These are phyloP conservation scores for Podaxis sp. DNA, from an alignment of 768 basidiomycete genomes.

Conservation along the genomic window DNA sequence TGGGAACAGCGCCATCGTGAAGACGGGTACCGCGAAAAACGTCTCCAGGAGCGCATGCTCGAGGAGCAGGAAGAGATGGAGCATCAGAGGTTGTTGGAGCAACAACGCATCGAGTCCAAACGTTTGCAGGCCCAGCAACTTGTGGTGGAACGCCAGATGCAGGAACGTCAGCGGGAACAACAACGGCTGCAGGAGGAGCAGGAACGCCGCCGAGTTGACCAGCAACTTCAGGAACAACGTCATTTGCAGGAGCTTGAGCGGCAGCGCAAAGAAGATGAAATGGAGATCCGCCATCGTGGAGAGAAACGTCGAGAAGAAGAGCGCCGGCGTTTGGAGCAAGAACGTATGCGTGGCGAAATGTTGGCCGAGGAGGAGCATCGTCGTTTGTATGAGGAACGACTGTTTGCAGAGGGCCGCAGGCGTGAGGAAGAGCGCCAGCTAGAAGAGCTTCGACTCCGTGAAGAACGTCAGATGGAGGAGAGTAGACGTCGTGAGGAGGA, in stretches of 20 bases:
- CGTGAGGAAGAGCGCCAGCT: slow-evolving; percentile 7
- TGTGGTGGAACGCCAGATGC: slow-evolving; percentile 3
- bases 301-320: slow-evolving; percentile 6
- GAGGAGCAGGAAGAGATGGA: slow-evolving; percentile 13
- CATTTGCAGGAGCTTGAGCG: slow-evolving; percentile 9
- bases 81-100: slow-evolving; percentile 9
- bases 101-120: slow-evolving; percentile 7
- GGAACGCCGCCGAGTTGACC: slow-evolving; percentile 8
- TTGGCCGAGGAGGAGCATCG: slow-evolving; percentile 6
- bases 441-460: slow-evolving; percentile 6
- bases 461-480: slow-evolving; percentile 11
- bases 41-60: slow-evolving; percentile 9
- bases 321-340: slow-evolving; percentile 10
- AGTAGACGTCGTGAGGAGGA: slow-evolving; percentile 11
- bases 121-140: slow-evolving; percentile 12
- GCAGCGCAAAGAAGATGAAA: slow-evolving; percentile 7
- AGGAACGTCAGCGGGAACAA: slow-evolving; percentile 18
- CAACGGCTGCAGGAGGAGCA: slow-evolving; percentile 16
- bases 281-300: neutral
- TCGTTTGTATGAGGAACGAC: slow-evolving; percentile 11
- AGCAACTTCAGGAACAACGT: neutral
- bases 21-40: slow-evolving; percentile 12
- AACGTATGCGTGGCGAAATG: neutral
- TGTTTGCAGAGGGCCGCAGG: slow-evolving; percentile 3
- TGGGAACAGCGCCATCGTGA: slow-evolving; percentile 12